Percentiles rank a stretch among this genome's conserved stretches.
These are phyloP conservation scores for Botryotinia convoluta DNA, from an alignment of 2,329 filamentous ascomycete species.

Conservation along the genomic window DNA sequence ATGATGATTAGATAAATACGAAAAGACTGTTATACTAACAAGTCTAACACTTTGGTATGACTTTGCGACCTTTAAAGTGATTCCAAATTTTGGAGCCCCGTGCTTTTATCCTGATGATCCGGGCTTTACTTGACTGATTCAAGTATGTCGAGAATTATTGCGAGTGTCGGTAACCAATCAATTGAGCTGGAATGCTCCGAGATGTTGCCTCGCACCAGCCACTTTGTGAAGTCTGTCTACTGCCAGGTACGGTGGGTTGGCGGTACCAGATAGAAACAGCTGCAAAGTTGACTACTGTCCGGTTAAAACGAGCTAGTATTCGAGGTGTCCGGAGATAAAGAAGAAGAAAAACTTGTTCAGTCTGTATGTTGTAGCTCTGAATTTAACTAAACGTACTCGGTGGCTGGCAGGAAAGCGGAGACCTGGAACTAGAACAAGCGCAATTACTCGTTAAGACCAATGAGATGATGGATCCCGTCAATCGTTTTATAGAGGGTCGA, in stretches of 20 bases:
- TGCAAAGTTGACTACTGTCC: neutral
- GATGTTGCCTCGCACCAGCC: constrained; percentile 19
- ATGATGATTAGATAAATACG: neutral
- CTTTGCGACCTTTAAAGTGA: neutral
- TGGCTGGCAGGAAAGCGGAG: constrained; percentile 17
- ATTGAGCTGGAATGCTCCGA: constrained; percentile 27
- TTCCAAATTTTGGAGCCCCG: neutral
- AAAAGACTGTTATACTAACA: constrained; percentile 11
- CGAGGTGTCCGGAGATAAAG: neutral
- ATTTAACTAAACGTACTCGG: constrained; percentile 13
- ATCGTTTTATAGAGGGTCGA: neutral
- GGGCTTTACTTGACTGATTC: constrained; percentile 1
- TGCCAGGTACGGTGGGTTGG: constrained; percentile 27
- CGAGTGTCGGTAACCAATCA: constrained; percentile 13
- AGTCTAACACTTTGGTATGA: constrained; percentile 9
- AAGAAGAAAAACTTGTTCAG: constrained; percentile 17
- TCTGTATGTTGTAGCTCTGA: constrained; percentile 2
- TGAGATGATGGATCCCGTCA: constrained; percentile 1
- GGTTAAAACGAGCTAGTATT: neutral
- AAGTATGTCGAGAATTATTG: constrained; percentile 16
- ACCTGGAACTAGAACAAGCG: constrained; percentile 5
- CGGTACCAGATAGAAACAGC: neutral
- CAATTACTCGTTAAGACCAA: constrained; percentile 7
- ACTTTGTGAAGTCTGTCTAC: constrained; percentile 22
- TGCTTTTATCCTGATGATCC: neutral